Evolutionary conservation across 192 early-diverging fungal genomes (phyloP), one percentile per base, ranked within the genome.

Genomic region (Backusella psychrophila): DNA sequence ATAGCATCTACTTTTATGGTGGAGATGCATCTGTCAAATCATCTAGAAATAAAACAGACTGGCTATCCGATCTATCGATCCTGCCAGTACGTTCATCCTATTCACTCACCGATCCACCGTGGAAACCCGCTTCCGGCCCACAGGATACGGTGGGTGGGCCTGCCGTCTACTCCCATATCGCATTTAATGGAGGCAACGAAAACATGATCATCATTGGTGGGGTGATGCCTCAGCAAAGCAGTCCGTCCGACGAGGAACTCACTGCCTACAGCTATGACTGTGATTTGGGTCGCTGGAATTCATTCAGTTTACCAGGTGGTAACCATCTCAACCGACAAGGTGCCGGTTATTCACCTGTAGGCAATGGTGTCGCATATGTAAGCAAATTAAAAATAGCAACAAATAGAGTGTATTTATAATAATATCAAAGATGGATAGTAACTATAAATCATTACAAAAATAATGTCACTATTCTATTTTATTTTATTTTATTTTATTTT

Each of bases 1-100:
- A 9, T 36, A 80, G 79, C 56, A 67, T 80, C 14, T 80, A 80
- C 17, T 80, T 80, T 69, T 80, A 80, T 68, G 79, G 79, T 8
- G 79, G 79, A 9, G 79, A 80, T 44, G 72, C 74, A 42, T 71
- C 79, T 1, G 38, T 80, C 31, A 71, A 38, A 23, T 75, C 79
- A 41, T 49, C 71, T 19, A 33, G 46, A 21, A 41, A 71, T n/a
- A 76, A 49, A n/a, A 63, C 79, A 38, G 59, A 71, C 7, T 80
- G 79, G 79, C 35, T 80, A 56, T 80, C 79, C 2, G 79, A 80
- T 73, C 35, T 80, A 26, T 75, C 79, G 7, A 76, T 80, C 21
- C 65, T 80, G 11, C 75, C 75, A 4, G 35, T 80, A 0, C 39
- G 41, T 35, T 26, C 44, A 19, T 49, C 74, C 2, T 80, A 72